Evolutionary conservation across 1,284 basidiomycete species (phyloP), one percentile per base, ranked within the genome.

Genomic region (Tilletia indica): DNA sequence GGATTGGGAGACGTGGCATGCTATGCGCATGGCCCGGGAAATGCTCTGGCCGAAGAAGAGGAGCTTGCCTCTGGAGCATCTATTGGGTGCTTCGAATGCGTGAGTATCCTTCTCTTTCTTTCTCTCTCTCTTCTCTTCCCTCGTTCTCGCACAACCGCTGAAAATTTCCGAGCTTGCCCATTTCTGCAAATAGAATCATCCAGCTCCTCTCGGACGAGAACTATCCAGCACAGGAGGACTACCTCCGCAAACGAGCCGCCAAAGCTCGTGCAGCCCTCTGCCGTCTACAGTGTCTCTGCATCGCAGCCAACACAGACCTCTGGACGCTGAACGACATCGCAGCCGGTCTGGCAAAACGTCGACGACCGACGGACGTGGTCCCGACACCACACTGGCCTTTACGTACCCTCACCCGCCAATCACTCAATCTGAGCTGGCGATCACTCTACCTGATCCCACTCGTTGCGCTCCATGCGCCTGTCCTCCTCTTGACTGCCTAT

Each of bases 1-100:
- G 38, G 92, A 97, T 84, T 98, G 95, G 95, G 91, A 94, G 74
- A 92, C 92, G 0, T 87, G 93, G 3, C 92, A 91, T 82, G 90
- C 90, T 42, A 93, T 93, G 12, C 89, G 91, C 71, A 93, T 95
- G 90, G 93, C 94, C 5, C 87, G 92, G 69, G 92, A 97, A 83
- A 86, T 98, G 61, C 87, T 97, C 34, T 98, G 93, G 92, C 90
- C 90, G 77, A 87, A 89, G 71, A 90, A 92, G 73, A 88, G 88
- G 71, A 88, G 89, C 54, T 89, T 97, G 70, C 87, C 90, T 66
- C 88, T 95, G 31, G 89, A 91, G 68, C 90, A 95, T 72, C 94
- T 91, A 81, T 90, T 93, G 21, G 84, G 87, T 14, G 88, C 95
- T 67, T 92, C 92, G n/a, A 94, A 97, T 84, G 94, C 93, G 93